phyloP scores from a whole-genome alignment of 306 rosid species.

The Nissolia schottii region DNA sequence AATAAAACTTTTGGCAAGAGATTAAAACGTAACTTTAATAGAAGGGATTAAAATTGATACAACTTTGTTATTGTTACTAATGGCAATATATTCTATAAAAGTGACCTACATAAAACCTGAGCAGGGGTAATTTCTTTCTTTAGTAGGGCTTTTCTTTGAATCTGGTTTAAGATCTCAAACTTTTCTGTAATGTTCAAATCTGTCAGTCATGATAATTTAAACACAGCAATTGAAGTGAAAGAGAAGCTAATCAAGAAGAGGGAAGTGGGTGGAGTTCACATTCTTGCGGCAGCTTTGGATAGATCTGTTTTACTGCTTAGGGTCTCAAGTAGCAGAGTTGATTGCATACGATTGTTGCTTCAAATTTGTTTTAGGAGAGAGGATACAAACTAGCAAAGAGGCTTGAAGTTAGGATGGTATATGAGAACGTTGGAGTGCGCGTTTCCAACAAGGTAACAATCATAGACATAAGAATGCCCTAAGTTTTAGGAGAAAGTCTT shows the following conservation, averaged over 20 bases:
- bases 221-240: constrained; percentile 53
- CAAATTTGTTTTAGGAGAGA: constrained; percentile 44
- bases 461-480: not conserved
- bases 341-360: not conserved
- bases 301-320: not conserved
- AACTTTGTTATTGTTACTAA: too few species aligned
- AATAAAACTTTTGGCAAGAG: too few species aligned
- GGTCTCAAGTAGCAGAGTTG: not conserved
- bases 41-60: too few species aligned
- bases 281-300: constrained; percentile 80
- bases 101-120: too few species aligned
- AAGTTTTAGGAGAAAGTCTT: too few species aligned
- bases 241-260: constrained; percentile 53
- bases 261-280: constrained; percentile 61
- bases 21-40: too few species aligned
- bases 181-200: not conserved
- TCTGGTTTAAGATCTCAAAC: not conserved
- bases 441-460: constrained; percentile 27
- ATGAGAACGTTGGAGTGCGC: constrained; percentile 47
- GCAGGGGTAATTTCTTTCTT: too few species aligned
- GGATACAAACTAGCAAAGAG: constrained; percentile 40
- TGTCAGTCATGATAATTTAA: not conserved
- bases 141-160: too few species aligned
- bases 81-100: too few species aligned
- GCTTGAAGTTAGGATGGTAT: constrained; percentile 41